Base-by-base conservation (phyloP, 441 rosid genomes). In the Brassica hybrid region DNA sequence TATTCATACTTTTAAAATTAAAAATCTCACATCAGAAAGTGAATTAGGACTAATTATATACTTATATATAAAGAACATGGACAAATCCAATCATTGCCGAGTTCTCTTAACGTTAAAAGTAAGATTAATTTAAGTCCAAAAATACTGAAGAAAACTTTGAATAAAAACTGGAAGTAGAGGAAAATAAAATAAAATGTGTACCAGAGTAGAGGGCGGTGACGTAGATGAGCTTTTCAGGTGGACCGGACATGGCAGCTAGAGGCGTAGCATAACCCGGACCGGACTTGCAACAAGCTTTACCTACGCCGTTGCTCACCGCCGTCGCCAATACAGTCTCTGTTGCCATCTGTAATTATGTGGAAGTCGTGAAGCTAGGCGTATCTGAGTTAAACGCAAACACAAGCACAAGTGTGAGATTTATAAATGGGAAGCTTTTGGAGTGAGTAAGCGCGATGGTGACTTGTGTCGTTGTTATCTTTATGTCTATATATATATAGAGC, bases 211-310 rank as follows among this genome's bases (percentile, higher is more conserved):
- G 84, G 61, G 96, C 92, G 6, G 97, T 89, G 80, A 91, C 94
- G 64, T 93, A 93, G 79, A 93, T 66, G 66, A 90, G 86, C 56
- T 86, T 65, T 77, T 93, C 98, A 41, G 77, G 80, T 9, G 98
- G 97, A 67, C 97, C 94, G 71, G 87, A 72, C 97, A 91, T 93
- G 79, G 98, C 98, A 2, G 88, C 90, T 14, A 91, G 83, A 6
- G 98, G 98, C 3, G 94, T 63, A 1, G 92, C 88, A 52, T 93
- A 91, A 3, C 98, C 96, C 0, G 98, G 97, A 23, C 98, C 96
- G 5, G 63, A 76, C 79, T 83, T 76, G 84, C 92, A 91, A 82
- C 90, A 91, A 3, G 5, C 10, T 14, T 18, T 56, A 3, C 41
- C 12, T 70, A 16, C 65, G 0, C 72, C 72, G 6, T 65, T 71